Evolutionary conservation across 176 grass and related monocot genomes (phyloP), one percentile per base, ranked within the genome.

Genomic region (Aegilops tauschii): DNA sequence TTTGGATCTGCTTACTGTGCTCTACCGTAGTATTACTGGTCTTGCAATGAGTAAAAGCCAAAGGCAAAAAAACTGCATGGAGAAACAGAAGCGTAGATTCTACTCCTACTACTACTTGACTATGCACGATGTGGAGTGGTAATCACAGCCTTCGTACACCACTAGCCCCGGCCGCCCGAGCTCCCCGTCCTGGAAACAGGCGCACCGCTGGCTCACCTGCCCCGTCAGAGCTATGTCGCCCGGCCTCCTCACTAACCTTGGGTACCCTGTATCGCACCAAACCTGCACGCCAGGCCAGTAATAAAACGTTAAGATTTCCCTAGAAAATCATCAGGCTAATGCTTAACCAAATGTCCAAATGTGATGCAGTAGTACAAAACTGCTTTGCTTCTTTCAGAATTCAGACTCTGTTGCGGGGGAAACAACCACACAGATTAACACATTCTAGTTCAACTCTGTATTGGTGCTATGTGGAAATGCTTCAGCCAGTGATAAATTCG

Each of bases 241-340:
- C 8, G 94, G 89, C 69, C 89, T 82, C 87, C 87, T 85, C 35
- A 96, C 87, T 79, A 99, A 71, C 80, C 97, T 89, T 72, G 97
- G 97, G 61, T 96, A 96, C 47, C 94, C 92, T 61, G 61, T 72
- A 0, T 99, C 97, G 80, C 97, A 99, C 94, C 97, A 99, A 30
- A 99, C 97, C 94, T 96, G 80, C 73, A 86, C 84, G 80, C 56
- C 76, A 64, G 35, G 80, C 56, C 76, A 64, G 35, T 29, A 78
- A 21, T 5, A 69, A 21, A 25, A 6, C 32, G 5, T 85, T 31
- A 39, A 9, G 37, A 2, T 39, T 39, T 39, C 37, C 37, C 37
- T 27, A 52, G 49, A 73, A 49, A 18, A 18, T 2, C 50, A 0
- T 59, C 20, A 59, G 56, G 56, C 21, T 7, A 59, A 8, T 0